A percentile compares a stretch with the other conserved stretches of the same genome.
Evolutionary conservation across 371 early-diverging fungal species (phyloP).

Genomic region (Mucor piriformis): DNA sequence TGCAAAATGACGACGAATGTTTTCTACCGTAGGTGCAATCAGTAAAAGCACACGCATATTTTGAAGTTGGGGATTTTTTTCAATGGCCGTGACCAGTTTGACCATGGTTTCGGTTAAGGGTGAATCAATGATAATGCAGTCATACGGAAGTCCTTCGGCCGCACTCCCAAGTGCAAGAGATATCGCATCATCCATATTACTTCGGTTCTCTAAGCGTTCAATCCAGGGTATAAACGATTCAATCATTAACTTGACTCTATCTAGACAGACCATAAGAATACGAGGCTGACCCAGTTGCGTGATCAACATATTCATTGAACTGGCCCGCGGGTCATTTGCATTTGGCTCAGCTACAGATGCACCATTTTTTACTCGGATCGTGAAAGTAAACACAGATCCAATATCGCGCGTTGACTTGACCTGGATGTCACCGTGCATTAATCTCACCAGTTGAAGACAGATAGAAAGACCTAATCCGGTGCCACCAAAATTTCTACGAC

Average conservation of each 20-base stretch:
- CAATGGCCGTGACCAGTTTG: conserved; percentile 19
- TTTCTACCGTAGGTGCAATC: conserved; percentile 40
- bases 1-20: conserved; percentile 28
- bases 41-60: conserved; percentile 32
- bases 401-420: conserved; percentile 52
- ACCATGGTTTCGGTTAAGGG: conserved; percentile 26
- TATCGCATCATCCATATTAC: conserved; percentile 18
- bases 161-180: conserved; percentile 3
- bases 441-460: conserved; percentile 53
- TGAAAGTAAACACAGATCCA: conserved; percentile 59
- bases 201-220: conserved; percentile 14
- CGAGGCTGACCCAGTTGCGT: conserved; percentile 37
- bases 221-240: conserved; percentile 29
- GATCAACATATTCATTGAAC: conserved; percentile 23
- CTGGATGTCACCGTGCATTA: conserved; percentile 59
- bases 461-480: conserved; percentile 70
- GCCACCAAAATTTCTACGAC: conserved; percentile 56
- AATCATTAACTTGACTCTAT: conserved; percentile 34
- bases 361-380: conserved; percentile 43
- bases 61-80: conserved; percentile 15
- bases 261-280: conserved; percentile 33
- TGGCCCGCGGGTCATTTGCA: conserved; percentile 28
- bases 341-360: conserved; percentile 34
- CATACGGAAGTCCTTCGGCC: conserved; percentile 14
- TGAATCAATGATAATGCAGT: conserved; percentile 39